These are phyloP conservation scores for Dunaliella primolecta DNA, from an alignment of 139 green algal genomes.

Conservation along the genomic window DNA sequence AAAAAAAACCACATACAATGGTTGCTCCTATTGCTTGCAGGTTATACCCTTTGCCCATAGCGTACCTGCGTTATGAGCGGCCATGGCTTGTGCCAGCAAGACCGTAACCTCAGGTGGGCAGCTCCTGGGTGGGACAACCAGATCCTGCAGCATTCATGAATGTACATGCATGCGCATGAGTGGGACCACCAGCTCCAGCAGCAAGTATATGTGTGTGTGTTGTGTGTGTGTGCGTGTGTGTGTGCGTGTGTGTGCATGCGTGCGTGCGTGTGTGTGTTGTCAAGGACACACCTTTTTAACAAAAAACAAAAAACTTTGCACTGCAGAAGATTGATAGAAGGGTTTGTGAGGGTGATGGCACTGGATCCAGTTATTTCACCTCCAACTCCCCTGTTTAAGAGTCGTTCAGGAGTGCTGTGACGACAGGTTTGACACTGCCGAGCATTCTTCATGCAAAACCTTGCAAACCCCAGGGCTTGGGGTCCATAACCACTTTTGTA, in stretches of 20 bases:
- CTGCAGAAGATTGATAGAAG: too few species aligned
- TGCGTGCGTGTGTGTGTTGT: too few species aligned
- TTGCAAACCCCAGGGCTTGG: not conserved
- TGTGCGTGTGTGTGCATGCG: too few species aligned
- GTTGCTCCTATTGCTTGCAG: not conserved
- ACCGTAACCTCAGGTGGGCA: slow-evolving; percentile 24
- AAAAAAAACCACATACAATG: not conserved
- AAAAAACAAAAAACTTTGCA: too few species aligned
- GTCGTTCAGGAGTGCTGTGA: slow-evolving; percentile 34
- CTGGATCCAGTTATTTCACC: too few species aligned
- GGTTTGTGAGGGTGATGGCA: too few species aligned
- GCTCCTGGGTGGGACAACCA: slow-evolving; percentile 37
- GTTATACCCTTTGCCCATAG: not conserved
- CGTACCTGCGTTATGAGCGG: slow-evolving; percentile 34
- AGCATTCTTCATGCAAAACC: slow-evolving; percentile 2
- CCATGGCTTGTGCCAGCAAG: slow-evolving; percentile 23
- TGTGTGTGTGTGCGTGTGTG: too few species aligned
- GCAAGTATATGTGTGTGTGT: too few species aligned
- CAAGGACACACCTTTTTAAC: too few species aligned
- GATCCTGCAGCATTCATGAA: too few species aligned
- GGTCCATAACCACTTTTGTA: slow-evolving; percentile 43
- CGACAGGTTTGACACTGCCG: slow-evolving; percentile 32
- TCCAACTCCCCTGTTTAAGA: slow-evolving; percentile 45
- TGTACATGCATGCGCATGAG: too few species aligned
- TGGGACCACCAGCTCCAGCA: too few species aligned